Percentiles rank a stretch among this genome's conserved stretches.
Conservation (phyloP, 805 yeast genomes). For the Sungouiozyma intestinalis region DNA sequence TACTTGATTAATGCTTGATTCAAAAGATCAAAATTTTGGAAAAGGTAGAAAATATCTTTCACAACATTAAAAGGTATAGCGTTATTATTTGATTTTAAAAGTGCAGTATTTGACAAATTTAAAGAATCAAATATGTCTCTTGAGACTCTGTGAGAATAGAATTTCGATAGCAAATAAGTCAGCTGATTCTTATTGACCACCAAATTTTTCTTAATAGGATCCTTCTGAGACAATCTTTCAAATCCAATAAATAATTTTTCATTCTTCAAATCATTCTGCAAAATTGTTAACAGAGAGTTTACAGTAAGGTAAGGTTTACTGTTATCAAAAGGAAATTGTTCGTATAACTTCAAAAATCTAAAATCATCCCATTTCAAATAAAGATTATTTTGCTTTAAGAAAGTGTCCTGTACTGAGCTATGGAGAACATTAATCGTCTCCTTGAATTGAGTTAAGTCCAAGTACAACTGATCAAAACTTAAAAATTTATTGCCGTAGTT, state of each 20-base stretch:
- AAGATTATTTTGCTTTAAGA: constrained; percentile 16
- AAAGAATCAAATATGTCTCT: constrained; percentile 28
- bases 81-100: constrained; percentile 23
- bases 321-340: constrained; percentile 13
- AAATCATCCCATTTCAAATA: constrained; percentile 30
- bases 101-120: constrained; percentile 21
- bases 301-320: constrained; percentile 26
- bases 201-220: constrained; percentile 20
- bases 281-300: constrained; percentile 32
- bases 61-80: constrained; percentile 29
- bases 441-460: constrained; percentile 26
- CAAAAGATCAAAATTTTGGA: constrained; percentile 32
- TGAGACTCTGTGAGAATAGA: constrained; percentile 33
- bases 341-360: constrained; percentile 20
- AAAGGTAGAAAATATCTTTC: constrained; percentile 31
- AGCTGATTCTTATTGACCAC: constrained; percentile 31
- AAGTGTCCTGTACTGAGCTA: constrained; percentile 23
- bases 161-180: constrained; percentile 23
- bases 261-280: constrained; percentile 33
- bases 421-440: constrained; percentile 27
- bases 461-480: constrained; percentile 30
- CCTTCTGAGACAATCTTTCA: constrained; percentile 22
- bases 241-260: constrained; percentile 29
- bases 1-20: constrained; percentile 31
- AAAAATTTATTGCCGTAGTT: constrained; percentile 31